These are phyloP conservation scores for Gossypium aridum DNA, from an alignment of 441 rosid genomes.

Conservation along the genomic window DNA sequence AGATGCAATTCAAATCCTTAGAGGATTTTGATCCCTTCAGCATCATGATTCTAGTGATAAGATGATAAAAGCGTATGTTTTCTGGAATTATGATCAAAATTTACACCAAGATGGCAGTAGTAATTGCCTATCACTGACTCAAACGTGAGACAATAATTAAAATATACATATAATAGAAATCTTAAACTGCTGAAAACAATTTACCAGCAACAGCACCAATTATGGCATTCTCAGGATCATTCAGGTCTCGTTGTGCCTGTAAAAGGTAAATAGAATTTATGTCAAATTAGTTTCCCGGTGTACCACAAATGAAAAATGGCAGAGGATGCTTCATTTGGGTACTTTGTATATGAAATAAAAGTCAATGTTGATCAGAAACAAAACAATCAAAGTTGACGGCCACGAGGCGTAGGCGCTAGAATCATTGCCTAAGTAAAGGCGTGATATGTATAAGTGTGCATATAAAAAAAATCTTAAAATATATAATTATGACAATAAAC, in stretches of 20 bases:
- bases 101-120: neutral
- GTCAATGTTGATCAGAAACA: neutral
- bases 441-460: neutral
- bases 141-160: neutral
- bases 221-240: slow-evolving; percentile 82
- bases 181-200: neutral
- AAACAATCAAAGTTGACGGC: neutral
- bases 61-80: neutral
- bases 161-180: neutral
- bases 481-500: neutral
- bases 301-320: neutral
- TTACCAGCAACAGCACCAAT: slow-evolving; percentile 92
- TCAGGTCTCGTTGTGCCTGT: slow-evolving; percentile 80
- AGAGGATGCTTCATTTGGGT: neutral
- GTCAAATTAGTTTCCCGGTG: neutral
- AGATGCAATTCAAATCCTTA: too few species aligned
- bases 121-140: neutral
- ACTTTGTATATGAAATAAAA: neutral
- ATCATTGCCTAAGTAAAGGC: neutral
- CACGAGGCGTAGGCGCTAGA: neutral
- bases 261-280: neutral
- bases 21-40: too few species aligned
- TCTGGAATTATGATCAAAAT: slow-evolving; percentile 4
- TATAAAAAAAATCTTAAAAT: neutral
- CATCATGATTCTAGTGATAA: neutral